Evolutionary conservation across 139 green algal species (phyloP).

Genomic region (Chlamydomonas sp.): DNA sequence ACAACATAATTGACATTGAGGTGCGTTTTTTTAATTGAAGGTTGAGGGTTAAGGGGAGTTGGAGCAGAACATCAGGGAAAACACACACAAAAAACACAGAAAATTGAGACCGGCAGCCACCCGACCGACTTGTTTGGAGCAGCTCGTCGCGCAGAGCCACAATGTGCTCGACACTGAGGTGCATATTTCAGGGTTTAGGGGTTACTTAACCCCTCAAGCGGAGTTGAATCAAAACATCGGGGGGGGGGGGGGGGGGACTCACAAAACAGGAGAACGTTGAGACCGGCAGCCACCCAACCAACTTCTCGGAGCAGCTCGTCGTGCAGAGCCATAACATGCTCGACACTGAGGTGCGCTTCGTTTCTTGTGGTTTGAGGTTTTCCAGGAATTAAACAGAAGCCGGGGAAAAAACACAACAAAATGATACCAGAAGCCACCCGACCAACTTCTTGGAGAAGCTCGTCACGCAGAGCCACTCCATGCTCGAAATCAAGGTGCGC

Average conservation of each 20-base stretch:
- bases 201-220: background rate
- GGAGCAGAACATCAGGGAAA: background rate
- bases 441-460: slow-evolving; percentile 54
- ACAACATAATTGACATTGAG: slow-evolving; percentile 40
- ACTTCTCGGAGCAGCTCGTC: slow-evolving; percentile 55
- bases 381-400: background rate
- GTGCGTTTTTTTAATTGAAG: slow-evolving; percentile 17
- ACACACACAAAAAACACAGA: background rate
- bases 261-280: background rate
- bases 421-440: slow-evolving; percentile 22
- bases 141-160: slow-evolving; percentile 49
- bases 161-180: slow-evolving; percentile 42
- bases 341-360: slow-evolving; percentile 37
- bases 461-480: slow-evolving; percentile 41
- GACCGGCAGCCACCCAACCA: slow-evolving; percentile 48
- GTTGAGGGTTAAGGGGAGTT: background rate
- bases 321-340: slow-evolving; percentile 40
- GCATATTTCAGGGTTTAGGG: slow-evolving; percentile 5
- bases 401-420: background rate
- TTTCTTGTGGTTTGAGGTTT: background rate
- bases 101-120: slow-evolving; percentile 31
- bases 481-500: slow-evolving; percentile 42
- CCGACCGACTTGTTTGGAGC: slow-evolving; percentile 49
- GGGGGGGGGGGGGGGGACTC: too few species aligned
- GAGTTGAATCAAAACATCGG: background rate